Base-by-base conservation (phyloP, 371 early-diverging fungal genomes). In the Syncephalis fuscata region DNA sequence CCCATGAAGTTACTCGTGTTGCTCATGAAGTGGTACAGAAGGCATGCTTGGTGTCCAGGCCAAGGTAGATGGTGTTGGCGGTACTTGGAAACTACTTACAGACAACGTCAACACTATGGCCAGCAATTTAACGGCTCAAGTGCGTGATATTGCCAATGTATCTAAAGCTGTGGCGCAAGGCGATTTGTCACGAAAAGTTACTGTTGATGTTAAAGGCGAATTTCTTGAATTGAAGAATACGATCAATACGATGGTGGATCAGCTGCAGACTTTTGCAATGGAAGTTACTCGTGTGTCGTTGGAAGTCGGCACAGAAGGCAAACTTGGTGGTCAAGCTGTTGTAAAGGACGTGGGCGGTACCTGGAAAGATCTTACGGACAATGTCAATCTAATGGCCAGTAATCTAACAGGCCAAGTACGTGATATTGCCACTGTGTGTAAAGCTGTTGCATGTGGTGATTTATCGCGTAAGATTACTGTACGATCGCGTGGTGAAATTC, bases 211-310 rank as follows among this genome's bases (percentile, higher is more conserved):
- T 11, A 65, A 61, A 39, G 73, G 73, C 4, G 73, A 73, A 46
- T 65, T 73, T 55, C 49, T 51, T 32, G 71, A 67, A 3, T 59
- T 73, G 20, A 73, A 73, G 48, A 44, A 59, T 10, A 73, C 70
- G 0, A 68, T 73, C 45, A 73, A 73, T 46, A 59, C 58, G 27
- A 73, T 70, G 71, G 76, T 79, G 15, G 77, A 74, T 48, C 75
- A 73, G 54, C 49, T 71, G 3, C 68, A 60, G 43, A 73, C 63
- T 0, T 78, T 78, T 62, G 77, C 77, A 1, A 65, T 69, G 0
- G 82, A 82, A 48, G 79, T 83, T 7, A 71, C 70, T 37, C 68
- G 72, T n/a, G 76, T 79, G 0, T 68, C 75, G 5, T 50, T 66
- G 5, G 74, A 75, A 52, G 80, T 79, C 38, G 76, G 80, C 2